Conservation (phyloP, 148 eudicot genomes). For the Heliosperma pusillum region DNA sequence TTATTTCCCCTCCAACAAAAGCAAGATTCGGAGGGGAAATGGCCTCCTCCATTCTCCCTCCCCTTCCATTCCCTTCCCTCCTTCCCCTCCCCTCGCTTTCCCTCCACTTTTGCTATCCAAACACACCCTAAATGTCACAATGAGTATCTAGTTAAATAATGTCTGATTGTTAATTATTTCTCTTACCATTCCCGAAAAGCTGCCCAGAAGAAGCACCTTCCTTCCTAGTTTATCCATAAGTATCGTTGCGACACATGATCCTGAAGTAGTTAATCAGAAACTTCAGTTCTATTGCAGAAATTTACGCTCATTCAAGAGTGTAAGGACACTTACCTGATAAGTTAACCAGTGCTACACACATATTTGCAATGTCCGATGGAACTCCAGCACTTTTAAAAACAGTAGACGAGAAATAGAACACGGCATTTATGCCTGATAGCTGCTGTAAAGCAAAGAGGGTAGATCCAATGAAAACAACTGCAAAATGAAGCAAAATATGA, state of each 20-base stretch:
- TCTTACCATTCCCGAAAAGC: slow-evolving; percentile 81
- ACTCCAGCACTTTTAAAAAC: slow-evolving; percentile 80
- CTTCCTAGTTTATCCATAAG: slow-evolving; percentile 92
- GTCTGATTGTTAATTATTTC: not conserved
- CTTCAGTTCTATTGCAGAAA: not conserved
- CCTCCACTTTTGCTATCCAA: too few species aligned
- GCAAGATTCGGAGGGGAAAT: too few species aligned
- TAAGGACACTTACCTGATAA: slow-evolving; percentile 44
- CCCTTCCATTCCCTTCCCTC: too few species aligned
- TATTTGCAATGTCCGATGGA: slow-evolving; percentile 64
- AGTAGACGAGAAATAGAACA: slow-evolving; percentile 87
- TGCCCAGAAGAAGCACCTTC: slow-evolving; percentile 73
- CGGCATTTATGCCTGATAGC: slow-evolving; percentile 89
- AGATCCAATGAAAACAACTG: slow-evolving; percentile 87
- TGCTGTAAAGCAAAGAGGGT: slow-evolving; percentile 81
- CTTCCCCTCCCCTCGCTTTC: too few species aligned
- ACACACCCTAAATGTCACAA: slow-evolving; percentile 13
- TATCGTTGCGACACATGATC: slow-evolving; percentile 64
- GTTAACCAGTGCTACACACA: slow-evolving; percentile 64
- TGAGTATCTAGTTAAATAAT: not conserved
- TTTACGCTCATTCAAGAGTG: not conserved
- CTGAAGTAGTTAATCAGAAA: slow-evolving; percentile 30
- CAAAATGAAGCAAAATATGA: slow-evolving; percentile 34
- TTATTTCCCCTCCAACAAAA: too few species aligned
- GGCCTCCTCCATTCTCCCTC: too few species aligned